Evolutionary conservation across 1,139 yeast genomes (phyloP), one percentile per base, ranked within the genome.

Genomic region (Suhomyces anneliseae): DNA sequence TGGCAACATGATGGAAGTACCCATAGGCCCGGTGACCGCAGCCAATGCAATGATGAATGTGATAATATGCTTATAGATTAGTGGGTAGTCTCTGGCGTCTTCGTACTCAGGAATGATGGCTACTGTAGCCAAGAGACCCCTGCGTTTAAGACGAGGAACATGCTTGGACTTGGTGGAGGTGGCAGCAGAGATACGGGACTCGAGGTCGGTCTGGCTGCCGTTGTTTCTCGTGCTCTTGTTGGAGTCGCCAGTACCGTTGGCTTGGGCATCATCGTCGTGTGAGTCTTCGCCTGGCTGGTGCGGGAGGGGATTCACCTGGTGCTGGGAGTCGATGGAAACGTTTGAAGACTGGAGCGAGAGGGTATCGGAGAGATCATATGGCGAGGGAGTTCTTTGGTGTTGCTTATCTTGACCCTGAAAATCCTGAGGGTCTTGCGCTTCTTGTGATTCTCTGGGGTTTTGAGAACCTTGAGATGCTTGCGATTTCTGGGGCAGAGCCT

Each of bases 11-110:
- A 90, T 87, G 1, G 93, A 84, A 1, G 95, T 85, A n/a, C 95
- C 96, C 92, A 90, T 86, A 8, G 97, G 96, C 0, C 96, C 96
- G 43, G 87, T 78, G 61, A 86, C 71, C 2, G 92, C 88, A 6
- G 93, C 90, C 50, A 80, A 70, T 0, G 95, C 92, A 37, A 88
- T 81, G 29, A 87, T 70, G 33, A 79, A 67, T 2, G 87, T 87
- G 44, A 89, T 74, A n/a, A 74, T 46, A 47, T 66, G 60, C 58
- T 89, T 87, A 49, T 75, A 61, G 1, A 53, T 44, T 1, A 54
- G 46, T 3, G 89, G 83, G 56, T 85, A 83, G 27, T 79, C 80
- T 47, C 90, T 68, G 1, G 96, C 86, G 59, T 89, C 90, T 44
- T 78, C 77, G 56, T 82, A 82, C 64, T 90, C 96, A 1, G 90